Evolutionary conservation across 352 stramenopile species (phyloP).

Genomic region (Heterotrichella gracilis): DNA sequence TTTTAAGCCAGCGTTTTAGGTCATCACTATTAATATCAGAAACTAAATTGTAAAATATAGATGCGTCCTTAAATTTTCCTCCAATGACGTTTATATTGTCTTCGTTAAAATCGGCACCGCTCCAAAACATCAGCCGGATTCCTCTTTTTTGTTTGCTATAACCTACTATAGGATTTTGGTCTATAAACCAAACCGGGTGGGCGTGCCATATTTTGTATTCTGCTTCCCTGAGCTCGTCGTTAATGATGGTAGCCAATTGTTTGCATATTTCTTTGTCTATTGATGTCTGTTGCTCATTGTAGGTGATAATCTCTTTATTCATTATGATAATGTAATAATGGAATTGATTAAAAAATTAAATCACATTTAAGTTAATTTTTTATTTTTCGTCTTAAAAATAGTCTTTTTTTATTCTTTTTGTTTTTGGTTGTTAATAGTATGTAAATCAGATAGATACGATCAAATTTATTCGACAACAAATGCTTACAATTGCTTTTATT

Average conservation of each 20-base stretch:
- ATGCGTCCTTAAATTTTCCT: background rate
- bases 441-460: no score
- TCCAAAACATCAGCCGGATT: background rate
- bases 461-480: conserved; percentile 8
- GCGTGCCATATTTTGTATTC: background rate
- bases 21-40: background rate
- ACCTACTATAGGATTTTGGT: background rate
- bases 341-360: no score
- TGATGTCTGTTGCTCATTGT: no score
- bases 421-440: no score
- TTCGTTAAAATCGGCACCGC: background rate
- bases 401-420: no score
- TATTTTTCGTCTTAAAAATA: no score
- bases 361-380: no score
- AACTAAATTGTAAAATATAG: background rate
- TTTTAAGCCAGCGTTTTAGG: background rate
- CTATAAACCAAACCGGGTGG: background rate
- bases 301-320: no score
- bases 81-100: background rate
- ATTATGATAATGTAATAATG: no score
- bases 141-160: background rate
- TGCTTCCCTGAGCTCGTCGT: no score
- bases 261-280: no score
- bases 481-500: conserved; percentile 1
- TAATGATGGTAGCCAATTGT: no score